Percentiles rank a stretch among this genome's conserved stretches.
These are phyloP conservation scores for Vitis vinifera DNA, from an alignment of 164 flowering plant species.

Conservation along the genomic window DNA sequence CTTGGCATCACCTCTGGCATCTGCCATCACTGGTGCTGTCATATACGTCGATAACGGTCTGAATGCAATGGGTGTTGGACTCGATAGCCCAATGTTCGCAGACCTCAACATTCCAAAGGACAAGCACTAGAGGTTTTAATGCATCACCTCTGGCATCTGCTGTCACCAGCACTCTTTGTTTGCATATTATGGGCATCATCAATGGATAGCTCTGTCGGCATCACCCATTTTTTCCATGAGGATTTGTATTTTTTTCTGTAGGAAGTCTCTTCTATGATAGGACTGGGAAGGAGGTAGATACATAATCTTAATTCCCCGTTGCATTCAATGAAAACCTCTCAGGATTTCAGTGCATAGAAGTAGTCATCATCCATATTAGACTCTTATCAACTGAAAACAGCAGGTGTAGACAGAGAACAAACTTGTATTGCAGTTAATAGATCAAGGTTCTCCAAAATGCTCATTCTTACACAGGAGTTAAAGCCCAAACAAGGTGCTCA, in stretches of 20 bases:
- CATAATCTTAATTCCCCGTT: no score
- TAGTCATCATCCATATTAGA: no score
- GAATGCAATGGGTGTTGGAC: constrained; percentile 87
- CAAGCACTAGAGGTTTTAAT: constrained; percentile 19
- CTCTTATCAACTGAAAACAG: no score
- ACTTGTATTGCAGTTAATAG: no score
- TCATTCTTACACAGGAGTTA: no score
- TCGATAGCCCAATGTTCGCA: constrained; percentile 81
- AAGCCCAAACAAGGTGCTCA: no score
- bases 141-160: constrained; percentile 96
- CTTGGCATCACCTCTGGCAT: constrained; percentile 91
- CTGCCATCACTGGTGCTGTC: constrained; percentile 89
- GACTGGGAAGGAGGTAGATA: not conserved
- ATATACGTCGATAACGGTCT: constrained; percentile 89
- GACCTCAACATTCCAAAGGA: constrained; percentile 67
- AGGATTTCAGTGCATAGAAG: no score
- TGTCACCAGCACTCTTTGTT: constrained; percentile 58
- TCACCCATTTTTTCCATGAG: constrained; percentile 13
- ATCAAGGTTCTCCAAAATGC: no score
- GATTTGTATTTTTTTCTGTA: not conserved
- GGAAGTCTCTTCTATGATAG: not conserved
- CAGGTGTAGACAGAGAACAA: no score
- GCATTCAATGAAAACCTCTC: no score
- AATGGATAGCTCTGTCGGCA: constrained; percentile 6
- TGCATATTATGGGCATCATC: not conserved